phyloP scores from a whole-genome alignment of 192 early-diverging fungal genomes.

The Coemansia sp. region DNA sequence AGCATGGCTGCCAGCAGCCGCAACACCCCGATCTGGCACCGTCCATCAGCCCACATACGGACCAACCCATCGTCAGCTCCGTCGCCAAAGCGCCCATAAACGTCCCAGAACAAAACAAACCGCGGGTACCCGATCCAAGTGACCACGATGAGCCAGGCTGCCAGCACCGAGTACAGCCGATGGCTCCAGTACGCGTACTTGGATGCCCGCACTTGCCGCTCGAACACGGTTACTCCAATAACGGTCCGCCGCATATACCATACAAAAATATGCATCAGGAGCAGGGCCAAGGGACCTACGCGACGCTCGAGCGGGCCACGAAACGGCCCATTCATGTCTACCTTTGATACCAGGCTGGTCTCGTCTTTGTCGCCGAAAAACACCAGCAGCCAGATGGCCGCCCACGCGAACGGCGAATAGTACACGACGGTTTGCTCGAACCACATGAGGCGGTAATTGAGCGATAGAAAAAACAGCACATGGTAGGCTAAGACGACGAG shows the following conservation, averaged over 20 bases:
- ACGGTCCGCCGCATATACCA: conserved; percentile 51
- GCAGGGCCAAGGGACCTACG: conserved; percentile 26
- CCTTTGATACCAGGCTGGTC: conserved; percentile 4
- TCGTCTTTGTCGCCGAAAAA: conserved; percentile 29
- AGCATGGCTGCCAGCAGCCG: conserved; percentile 29
- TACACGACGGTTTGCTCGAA: conserved; percentile 37
- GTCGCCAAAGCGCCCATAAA: conserved; percentile 1
- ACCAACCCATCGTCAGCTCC: conserved; percentile 2
- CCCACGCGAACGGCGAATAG: conserved; percentile 53
- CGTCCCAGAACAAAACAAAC: conserved; percentile 25
- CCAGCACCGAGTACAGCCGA: conserved; percentile 44
- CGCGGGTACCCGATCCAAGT: conserved; percentile 44
- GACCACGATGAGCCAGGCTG: conserved; percentile 26
- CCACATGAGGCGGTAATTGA: conserved; percentile 35
- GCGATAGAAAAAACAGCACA: conserved; percentile 31
- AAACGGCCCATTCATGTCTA: conserved; percentile 10
- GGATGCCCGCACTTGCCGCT: conserved; percentile 36
- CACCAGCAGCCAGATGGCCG: conserved; percentile 41
- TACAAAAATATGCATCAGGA: conserved; percentile 45
- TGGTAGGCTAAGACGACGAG: conserved; percentile 39
- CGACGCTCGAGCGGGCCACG: conserved; percentile 27
- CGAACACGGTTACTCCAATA: conserved; percentile 47
- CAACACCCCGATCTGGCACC: conserved; percentile 13
- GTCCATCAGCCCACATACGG: conserved; percentile 25
- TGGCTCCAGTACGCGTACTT: conserved; percentile 30